These are phyloP conservation scores for Candida frijolesensis DNA, from an alignment of 1,139 yeast genomes.

Conservation along the genomic window DNA sequence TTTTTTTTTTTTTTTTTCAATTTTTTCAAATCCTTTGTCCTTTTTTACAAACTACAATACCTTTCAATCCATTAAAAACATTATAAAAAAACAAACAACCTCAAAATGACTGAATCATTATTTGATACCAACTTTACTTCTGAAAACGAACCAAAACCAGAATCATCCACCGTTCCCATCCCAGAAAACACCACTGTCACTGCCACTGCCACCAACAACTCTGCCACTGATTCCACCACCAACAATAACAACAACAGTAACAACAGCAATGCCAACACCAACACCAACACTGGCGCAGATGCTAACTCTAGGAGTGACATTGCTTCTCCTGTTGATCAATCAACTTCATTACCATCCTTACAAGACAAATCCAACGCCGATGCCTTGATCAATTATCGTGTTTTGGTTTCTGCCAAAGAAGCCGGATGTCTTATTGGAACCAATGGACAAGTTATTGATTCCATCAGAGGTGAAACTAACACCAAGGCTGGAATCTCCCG, in stretches of 20 bases:
- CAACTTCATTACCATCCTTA: constrained; percentile 32
- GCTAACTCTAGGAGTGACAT: not conserved
- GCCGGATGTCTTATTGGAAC: constrained; percentile 92
- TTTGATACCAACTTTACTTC: constrained; percentile 41
- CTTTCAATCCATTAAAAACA: too few relatives aligned
- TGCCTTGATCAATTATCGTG: constrained; percentile 58
- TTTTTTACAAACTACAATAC: too few relatives aligned
- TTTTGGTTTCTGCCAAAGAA: constrained; percentile 81
- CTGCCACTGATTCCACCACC: too few relatives aligned
- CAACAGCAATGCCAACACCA: constrained; percentile 2
- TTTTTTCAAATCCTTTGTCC: too few relatives aligned
- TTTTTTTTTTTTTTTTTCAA: not conserved
- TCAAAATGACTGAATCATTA: constrained; percentile 42
- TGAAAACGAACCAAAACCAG: constrained; percentile 19
- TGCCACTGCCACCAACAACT: not conserved
- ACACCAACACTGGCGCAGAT: constrained; percentile 1
- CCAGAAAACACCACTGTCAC: not conserved
- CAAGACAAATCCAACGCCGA: constrained; percentile 31
- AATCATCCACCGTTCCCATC: constrained; percentile 5
- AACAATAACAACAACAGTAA: too few relatives aligned
- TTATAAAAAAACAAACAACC: not conserved
- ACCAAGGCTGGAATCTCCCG: constrained; percentile 91
- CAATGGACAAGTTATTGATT: constrained; percentile 79
- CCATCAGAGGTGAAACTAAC: constrained; percentile 72
- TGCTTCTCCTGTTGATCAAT: constrained; percentile 9